A percentile compares a stretch with the other conserved stretches of the same genome.
Evolutionary conservation across 805 yeast genomes (phyloP).

Genomic region (Kregervanrija pseudodelftensis): DNA sequence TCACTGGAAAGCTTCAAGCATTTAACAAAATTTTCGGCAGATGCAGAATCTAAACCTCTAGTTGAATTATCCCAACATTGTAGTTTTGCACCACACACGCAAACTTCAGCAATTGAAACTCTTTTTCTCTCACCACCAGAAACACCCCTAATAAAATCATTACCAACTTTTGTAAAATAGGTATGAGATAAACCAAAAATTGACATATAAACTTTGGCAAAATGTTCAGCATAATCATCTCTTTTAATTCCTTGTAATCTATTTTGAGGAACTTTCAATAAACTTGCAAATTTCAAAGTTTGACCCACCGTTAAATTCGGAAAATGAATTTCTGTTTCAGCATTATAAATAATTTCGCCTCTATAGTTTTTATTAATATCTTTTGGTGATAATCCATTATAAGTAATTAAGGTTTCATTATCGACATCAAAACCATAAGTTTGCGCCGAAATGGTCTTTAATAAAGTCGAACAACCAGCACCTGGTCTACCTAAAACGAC

Average conservation of each 20-base stretch:
- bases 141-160: slow-evolving; percentile 51
- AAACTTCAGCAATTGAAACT: slow-evolving; percentile 50
- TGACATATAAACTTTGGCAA: slow-evolving; percentile 37
- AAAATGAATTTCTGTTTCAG: slow-evolving; percentile 60
- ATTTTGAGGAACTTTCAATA: slow-evolving; percentile 51
- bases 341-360: slow-evolving; percentile 64
- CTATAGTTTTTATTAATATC: slow-evolving; percentile 45
- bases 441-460: slow-evolving; percentile 50
- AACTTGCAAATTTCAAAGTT: slow-evolving; percentile 56
- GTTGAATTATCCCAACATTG: slow-evolving; percentile 60
- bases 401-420: slow-evolving; percentile 38
- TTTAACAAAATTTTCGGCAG: slow-evolving; percentile 51
- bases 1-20: slow-evolving; percentile 45
- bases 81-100: slow-evolving; percentile 25
- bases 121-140: slow-evolving; percentile 61
- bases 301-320: slow-evolving; percentile 60
- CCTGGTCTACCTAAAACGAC: slow-evolving; percentile 77
- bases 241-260: slow-evolving; percentile 47
- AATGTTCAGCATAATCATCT: slow-evolving; percentile 42
- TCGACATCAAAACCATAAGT: slow-evolving; percentile 52
- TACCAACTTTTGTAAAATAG: slow-evolving; percentile 48
- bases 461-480: slow-evolving; percentile 63
- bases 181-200: slow-evolving; percentile 35
- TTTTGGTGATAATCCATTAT: slow-evolving; percentile 43
- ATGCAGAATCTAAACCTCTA: slow-evolving; percentile 60